These are phyloP conservation scores for Agrocybe chaxingu DNA, from an alignment of 768 basidiomycete genomes.

Conservation along the genomic window DNA sequence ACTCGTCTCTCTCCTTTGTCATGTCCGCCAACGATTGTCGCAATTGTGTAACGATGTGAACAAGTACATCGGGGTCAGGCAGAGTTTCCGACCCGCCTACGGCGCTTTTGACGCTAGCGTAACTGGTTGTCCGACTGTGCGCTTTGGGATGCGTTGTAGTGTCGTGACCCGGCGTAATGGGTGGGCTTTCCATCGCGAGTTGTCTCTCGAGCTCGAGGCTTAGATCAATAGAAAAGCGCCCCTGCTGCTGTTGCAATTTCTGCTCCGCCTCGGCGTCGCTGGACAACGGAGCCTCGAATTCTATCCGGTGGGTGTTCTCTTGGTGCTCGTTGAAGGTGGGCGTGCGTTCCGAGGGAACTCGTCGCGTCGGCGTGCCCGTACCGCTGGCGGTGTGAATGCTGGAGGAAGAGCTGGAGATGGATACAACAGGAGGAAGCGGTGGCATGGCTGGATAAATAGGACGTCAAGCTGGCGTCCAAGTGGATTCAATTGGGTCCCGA, in stretches of 20 bases:
- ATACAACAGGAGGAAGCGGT: neutral
- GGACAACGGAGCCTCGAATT: constrained; percentile 37
- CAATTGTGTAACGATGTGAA: constrained; percentile 73
- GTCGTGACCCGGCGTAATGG: constrained; percentile 39
- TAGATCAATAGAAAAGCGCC: constrained; percentile 69
- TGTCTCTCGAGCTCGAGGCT: constrained; percentile 78
- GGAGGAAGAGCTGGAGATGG: neutral
- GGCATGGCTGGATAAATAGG: neutral
- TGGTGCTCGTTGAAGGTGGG: constrained; percentile 25
- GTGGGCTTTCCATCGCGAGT: constrained; percentile 62
- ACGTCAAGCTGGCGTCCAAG: neutral
- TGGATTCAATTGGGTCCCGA: neutral
- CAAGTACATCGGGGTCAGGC: constrained; percentile 72
- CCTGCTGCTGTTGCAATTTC: constrained; percentile 10
- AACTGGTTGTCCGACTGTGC: constrained; percentile 24
- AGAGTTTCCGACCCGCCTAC: neutral
- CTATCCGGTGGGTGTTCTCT: constrained; percentile 30
- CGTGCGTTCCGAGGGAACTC: constrained; percentile 10
- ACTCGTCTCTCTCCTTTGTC: constrained; percentile 70
- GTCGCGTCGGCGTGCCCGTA: neutral
- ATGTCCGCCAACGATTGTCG: constrained; percentile 61
- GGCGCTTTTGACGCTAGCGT: neutral
- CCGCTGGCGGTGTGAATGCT: neutral
- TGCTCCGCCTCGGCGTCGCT: constrained; percentile 16
- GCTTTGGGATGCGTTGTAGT: constrained; percentile 17